phyloP scores from a whole-genome alignment of 768 basidiomycete species.

The Phylloporus rhodoxanthus region DNA sequence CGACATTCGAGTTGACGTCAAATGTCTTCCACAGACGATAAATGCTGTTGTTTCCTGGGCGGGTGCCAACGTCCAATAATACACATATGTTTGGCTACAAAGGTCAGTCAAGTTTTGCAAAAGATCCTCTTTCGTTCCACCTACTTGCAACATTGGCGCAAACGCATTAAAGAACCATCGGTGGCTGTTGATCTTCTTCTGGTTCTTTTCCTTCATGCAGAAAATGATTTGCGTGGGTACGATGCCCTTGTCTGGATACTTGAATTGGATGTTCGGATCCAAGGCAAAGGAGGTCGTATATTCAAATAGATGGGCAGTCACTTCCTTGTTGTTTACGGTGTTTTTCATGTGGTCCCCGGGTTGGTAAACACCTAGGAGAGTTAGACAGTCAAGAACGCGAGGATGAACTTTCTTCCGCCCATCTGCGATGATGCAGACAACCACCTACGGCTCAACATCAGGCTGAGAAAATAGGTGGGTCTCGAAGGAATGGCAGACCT shows the following conservation, averaged over 20 bases:
- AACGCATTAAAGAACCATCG: slow-evolving; percentile 98
- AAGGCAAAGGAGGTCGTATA: slow-evolving; percentile 78
- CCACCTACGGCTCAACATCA: slow-evolving; percentile 47
- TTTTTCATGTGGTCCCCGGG: slow-evolving; percentile 56
- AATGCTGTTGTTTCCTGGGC: slow-evolving; percentile 80
- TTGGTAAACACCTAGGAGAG: slow-evolving; percentile 91
- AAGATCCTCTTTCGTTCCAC: slow-evolving; percentile 8
- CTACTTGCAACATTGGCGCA: slow-evolving; percentile 71
- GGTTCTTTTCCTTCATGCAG: slow-evolving; percentile 88
- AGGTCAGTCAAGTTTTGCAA: not conserved
- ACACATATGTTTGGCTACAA: slow-evolving; percentile 84
- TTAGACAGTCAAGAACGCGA: slow-evolving; percentile 81
- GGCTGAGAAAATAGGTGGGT: not conserved
- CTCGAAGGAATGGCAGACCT: slow-evolving; percentile 39
- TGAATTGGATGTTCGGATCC: slow-evolving; percentile 75
- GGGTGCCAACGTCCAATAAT: slow-evolving; percentile 89
- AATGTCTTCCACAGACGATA: slow-evolving; percentile 96
- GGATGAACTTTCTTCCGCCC: slow-evolving; percentile 80
- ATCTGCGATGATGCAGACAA: slow-evolving; percentile 88
- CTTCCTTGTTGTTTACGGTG: slow-evolving; percentile 64
- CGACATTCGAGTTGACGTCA: slow-evolving; percentile 87
- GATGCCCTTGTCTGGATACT: slow-evolving; percentile 87
- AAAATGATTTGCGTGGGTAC: slow-evolving; percentile 93
- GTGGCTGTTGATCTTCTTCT: slow-evolving; percentile 96
- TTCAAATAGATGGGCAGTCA: slow-evolving; percentile 76